phyloP scores from a whole-genome alignment of 2,329 filamentous ascomycete genomes.

The Neobulgaria alba region DNA sequence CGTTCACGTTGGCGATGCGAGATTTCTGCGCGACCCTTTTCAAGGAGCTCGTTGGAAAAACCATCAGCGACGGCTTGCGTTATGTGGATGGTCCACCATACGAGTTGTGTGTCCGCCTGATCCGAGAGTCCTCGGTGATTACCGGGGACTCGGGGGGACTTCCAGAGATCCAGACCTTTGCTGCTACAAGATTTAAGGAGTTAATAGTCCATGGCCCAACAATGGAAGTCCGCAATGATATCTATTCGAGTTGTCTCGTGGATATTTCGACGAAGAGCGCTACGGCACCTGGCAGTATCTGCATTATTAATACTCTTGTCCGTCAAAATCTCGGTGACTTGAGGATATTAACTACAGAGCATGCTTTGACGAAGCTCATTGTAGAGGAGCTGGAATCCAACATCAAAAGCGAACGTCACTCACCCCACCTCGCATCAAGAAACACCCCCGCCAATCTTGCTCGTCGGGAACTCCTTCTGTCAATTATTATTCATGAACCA shows the following conservation, averaged over 20 bases:
- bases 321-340: slow-evolving; percentile 43
- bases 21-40: slow-evolving; percentile 53
- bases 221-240: slow-evolving; percentile 46
- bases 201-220: slow-evolving; percentile 50
- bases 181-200: slow-evolving; percentile 49
- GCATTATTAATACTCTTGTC: slow-evolving; percentile 48
- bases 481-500: slow-evolving; percentile 53
- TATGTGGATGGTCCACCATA: slow-evolving; percentile 39
- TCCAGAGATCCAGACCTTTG: slow-evolving; percentile 55
- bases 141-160: slow-evolving; percentile 45
- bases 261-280: slow-evolving; percentile 57
- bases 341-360: slow-evolving; percentile 47
- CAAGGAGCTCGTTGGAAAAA: slow-evolving; percentile 38
- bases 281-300: slow-evolving; percentile 65
- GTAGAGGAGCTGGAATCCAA: slow-evolving; percentile 54
- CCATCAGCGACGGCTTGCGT: slow-evolving; percentile 29
- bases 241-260: slow-evolving; percentile 58
- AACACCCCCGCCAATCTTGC: slow-evolving; percentile 41
- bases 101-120: slow-evolving; percentile 54
- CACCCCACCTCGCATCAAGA: slow-evolving; percentile 13
- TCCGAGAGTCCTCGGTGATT: slow-evolving; percentile 60
- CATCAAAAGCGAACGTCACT: slow-evolving; percentile 16
- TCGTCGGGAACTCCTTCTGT: slow-evolving; percentile 48
- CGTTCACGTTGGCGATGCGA: slow-evolving; percentile 53
- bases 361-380: slow-evolving; percentile 52